phyloP scores from a whole-genome alignment of 495 filamentous ascomycete genomes.

The Penicillium chermesinum region DNA sequence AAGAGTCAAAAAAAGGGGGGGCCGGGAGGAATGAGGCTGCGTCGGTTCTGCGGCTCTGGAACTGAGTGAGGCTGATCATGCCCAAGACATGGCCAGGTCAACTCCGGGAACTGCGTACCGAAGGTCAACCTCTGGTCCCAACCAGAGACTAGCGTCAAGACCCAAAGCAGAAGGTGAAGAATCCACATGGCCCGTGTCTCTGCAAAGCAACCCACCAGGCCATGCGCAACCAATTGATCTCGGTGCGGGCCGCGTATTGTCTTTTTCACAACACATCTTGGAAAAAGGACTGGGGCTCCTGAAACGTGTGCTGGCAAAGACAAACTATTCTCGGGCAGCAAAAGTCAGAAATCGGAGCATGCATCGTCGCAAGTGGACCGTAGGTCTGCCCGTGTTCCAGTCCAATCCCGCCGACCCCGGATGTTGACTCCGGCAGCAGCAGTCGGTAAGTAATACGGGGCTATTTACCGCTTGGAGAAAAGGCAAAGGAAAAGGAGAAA shows the following conservation, averaged over 20 bases:
- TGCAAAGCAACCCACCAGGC: background rate
- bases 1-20: background rate
- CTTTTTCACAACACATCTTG: slow-evolving; percentile 8
- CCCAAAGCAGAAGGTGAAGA: slow-evolving; percentile 3
- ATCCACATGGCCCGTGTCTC: background rate
- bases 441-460: slow-evolving; percentile 1
- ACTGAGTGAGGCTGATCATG: slow-evolving; percentile 23
- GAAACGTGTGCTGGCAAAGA: slow-evolving; percentile 6
- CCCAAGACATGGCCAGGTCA: slow-evolving; percentile 4
- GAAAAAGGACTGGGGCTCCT: background rate
- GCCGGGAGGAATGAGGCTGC: slow-evolving; percentile 17
- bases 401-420: slow-evolving; percentile 6
- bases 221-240: slow-evolving; percentile 3
- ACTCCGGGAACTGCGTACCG: background rate
- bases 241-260: slow-evolving; percentile 19
- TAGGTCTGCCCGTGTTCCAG: background rate
- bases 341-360: too few species aligned
- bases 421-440: slow-evolving; percentile 13
- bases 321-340: too few species aligned
- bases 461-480: too few species aligned
- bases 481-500: too few species aligned
- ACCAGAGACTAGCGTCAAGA: background rate
- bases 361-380: background rate
- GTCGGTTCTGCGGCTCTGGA: slow-evolving; percentile 22
- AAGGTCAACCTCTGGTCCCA: background rate